Base-by-base conservation (phyloP, 306 rosid species). In the Herpetospermum pedunculosum region DNA sequence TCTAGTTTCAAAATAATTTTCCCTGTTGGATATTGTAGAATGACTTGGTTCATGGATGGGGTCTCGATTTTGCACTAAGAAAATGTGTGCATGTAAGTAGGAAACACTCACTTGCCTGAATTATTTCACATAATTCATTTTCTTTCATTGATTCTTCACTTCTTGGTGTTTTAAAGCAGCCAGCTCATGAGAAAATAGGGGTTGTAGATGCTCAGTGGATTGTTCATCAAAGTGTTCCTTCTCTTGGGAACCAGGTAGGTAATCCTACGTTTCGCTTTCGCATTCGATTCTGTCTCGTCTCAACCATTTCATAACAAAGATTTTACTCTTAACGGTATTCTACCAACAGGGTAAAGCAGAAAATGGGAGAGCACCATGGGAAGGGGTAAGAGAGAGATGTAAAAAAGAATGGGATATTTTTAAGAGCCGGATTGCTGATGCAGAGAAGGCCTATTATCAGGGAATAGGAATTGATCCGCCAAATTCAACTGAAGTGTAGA, bases 41-140 rank as follows among this genome's bases (percentile, higher is more conserved):
- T 81, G 97, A 93, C 81, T 85, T 91, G 50, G 78, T 93, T 70
- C 98, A 93, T 79, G 98, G 98, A 75, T 93, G 98, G 98, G 98
- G 98, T 47, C 88, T 93, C 19, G 98, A 93, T 82, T 91, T 93
- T 77, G 89, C 92, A 59, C 91, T 93, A 25, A 77, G 96, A 79
- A 83, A 62, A 80, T 93, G 98, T 62, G 87, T 93, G 18, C 87
- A 86, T 83, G 98, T 90, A 64, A 29, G 79, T 76, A 58, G 9
- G 25, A 30, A 11, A 32, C 47, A 62, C 32, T 26, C 55, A 63
- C 50, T 32, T 76, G 35, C 35, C 70, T 63, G 37, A 47, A 38
- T 19, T 54, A 38, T 54, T 23, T 12, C 75, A 28, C 18, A 6
- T 44, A 11, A 11, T 26, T 37, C 26, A 54, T 73, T 52, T 52